These are phyloP conservation scores for Trichophyton schoenleinii DNA, from an alignment of 2,329 filamentous ascomycete species.

Conservation along the genomic window DNA sequence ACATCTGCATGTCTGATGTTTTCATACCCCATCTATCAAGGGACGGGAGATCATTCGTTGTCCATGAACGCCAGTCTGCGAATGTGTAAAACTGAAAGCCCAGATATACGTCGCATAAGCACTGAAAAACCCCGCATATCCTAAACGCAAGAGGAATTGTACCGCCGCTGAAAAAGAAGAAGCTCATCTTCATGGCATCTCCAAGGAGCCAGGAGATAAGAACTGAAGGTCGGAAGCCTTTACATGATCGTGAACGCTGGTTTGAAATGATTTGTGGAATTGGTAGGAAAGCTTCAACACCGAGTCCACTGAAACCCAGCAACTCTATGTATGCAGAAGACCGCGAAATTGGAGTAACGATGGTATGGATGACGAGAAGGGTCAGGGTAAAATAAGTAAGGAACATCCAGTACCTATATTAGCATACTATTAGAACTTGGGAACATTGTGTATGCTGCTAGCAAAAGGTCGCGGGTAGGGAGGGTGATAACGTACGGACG, in stretches of 20 bases:
- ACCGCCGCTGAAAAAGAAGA: conserved; percentile 35
- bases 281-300: conserved; percentile 37
- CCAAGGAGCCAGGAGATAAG: conserved; percentile 37
- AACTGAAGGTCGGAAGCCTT: conserved; percentile 38
- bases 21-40: conserved; percentile 14
- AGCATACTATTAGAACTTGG: not conserved
- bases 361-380: conserved; percentile 41
- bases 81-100: conserved; percentile 39
- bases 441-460: not conserved
- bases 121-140: conserved; percentile 38
- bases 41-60: conserved; percentile 1
- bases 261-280: conserved; percentile 38
- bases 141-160: conserved; percentile 38
- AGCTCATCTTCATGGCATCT: conserved; percentile 40
- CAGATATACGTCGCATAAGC: conserved; percentile 35
- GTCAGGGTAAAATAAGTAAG: conserved; percentile 40
- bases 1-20: conserved; percentile 9
- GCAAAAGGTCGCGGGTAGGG: not conserved
- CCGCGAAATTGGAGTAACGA: conserved; percentile 37
- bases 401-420: conserved; percentile 44
- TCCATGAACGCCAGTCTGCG: conserved; percentile 12
- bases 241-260: conserved; percentile 36
- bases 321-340: conserved; percentile 32
- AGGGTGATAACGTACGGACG: conserved; percentile 34
- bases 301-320: conserved; percentile 35